Percentiles rank a stretch among this genome's conserved stretches.
phyloP scores from a whole-genome alignment of 148 eudicot species.

The Cornus suecica region DNA sequence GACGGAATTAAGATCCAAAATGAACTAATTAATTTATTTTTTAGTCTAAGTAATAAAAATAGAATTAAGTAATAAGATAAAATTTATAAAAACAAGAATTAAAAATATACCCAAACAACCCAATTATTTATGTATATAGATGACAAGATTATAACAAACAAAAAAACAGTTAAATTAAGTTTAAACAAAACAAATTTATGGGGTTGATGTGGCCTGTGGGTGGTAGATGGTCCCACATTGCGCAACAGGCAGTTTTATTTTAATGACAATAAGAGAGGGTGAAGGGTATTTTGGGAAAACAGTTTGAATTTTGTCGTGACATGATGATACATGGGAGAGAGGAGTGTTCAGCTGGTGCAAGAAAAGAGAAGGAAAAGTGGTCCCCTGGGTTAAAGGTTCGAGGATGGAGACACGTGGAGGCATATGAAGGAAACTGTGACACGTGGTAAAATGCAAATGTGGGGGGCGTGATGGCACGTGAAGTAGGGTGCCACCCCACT shows the following conservation, averaged over 20 bases:
- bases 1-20: too few relatives aligned
- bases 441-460: not conserved
- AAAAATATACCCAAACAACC: too few relatives aligned
- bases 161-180: too few relatives aligned
- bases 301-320: conserved; percentile 15
- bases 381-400: not conserved
- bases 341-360: conserved; percentile 8
- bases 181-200: too few relatives aligned
- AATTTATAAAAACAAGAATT: too few relatives aligned
- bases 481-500: not conserved
- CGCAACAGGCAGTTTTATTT: not conserved
- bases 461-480: conserved; percentile 17
- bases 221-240: not conserved
- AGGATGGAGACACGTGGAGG: conserved; percentile 8
- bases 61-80: too few relatives aligned
- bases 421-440: not conserved
- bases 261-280: not conserved
- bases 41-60: too few relatives aligned
- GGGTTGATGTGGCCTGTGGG: not conserved
- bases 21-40: too few relatives aligned
- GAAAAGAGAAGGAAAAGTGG: not conserved
- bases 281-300: not conserved
- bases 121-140: too few relatives aligned
- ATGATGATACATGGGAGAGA: not conserved
- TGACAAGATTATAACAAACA: too few relatives aligned